These are phyloP conservation scores for Thinopyrum obtusiflorum DNA, from an alignment of 202 grass and related monocot genomes.

Conservation along the genomic window DNA sequence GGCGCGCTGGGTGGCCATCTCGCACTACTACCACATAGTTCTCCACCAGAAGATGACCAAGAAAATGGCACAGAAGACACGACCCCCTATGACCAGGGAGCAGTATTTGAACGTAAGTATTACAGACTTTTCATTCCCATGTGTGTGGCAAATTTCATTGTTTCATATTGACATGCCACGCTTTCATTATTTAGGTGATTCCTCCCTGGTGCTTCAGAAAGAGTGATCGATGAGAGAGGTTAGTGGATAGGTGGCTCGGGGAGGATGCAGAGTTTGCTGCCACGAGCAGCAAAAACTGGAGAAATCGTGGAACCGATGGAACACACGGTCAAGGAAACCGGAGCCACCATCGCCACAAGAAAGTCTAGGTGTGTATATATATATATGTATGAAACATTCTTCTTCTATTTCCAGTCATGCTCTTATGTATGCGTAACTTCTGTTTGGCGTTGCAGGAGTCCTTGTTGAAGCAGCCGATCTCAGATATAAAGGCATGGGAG, in stretches of 20 bases:
- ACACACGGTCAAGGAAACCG: background rate
- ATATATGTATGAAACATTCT: too few species aligned
- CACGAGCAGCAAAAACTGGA: background rate
- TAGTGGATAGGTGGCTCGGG: background rate
- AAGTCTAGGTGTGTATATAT: too few species aligned
- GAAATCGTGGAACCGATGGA: background rate
- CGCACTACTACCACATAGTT: too few species aligned
- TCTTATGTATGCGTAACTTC: background rate
- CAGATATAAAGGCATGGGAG: background rate
- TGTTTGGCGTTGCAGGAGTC: background rate
- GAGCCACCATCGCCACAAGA: too few species aligned
- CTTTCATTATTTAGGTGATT: background rate
- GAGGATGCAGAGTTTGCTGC: background rate
- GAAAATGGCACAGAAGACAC: too few species aligned
- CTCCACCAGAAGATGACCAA: too few species aligned
- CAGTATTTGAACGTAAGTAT: too few species aligned
- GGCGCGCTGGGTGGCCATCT: too few species aligned
- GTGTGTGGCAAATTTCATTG: background rate
- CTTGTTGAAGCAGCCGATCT: background rate
- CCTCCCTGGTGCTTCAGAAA: background rate
- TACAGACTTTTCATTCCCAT: too few species aligned
- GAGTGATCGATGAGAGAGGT: background rate
- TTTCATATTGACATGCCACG: background rate
- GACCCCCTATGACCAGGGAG: too few species aligned
- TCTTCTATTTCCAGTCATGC: background rate